Percentiles rank a stretch among this genome's conserved stretches.
Evolutionary conservation across 2,329 filamentous ascomycete species (phyloP).

Genomic region (Neoscytalidium dimidiatum): DNA sequence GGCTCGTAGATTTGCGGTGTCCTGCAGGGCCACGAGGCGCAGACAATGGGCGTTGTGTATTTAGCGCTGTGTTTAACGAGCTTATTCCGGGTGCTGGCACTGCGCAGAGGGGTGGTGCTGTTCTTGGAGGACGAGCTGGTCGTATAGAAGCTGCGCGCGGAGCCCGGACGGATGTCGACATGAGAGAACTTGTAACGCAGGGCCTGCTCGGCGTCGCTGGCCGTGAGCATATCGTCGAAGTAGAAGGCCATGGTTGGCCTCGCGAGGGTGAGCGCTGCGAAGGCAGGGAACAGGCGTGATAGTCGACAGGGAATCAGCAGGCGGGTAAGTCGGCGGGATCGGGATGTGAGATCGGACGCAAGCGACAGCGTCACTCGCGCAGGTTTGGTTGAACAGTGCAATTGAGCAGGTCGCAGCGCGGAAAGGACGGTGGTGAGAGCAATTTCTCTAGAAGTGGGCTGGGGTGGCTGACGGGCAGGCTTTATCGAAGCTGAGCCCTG

Average conservation of each 20-base stretch:
- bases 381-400: not conserved
- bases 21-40: constrained; percentile 13
- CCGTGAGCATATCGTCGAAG: constrained; percentile 16
- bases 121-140: not conserved
- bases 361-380: too few relatives aligned
- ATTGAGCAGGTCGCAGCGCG: not conserved
- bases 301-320: too few relatives aligned
- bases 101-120: not conserved
- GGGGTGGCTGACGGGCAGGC: not conserved
- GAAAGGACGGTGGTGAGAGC: not conserved
- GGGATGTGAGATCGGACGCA: too few relatives aligned
- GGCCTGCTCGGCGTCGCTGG: constrained; percentile 13
- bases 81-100: not conserved
- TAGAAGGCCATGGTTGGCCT: constrained; percentile 9
- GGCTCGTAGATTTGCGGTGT: not conserved
- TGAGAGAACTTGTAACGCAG: constrained; percentile 7
- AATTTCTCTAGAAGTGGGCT: not conserved
- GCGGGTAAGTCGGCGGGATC: too few relatives aligned
- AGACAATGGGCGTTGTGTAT: constrained; percentile 6
- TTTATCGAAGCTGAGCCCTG: not conserved
- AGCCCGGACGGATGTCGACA: not conserved
- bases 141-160: not conserved
- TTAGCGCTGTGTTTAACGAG: constrained; percentile 12
- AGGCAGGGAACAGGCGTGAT: not conserved
- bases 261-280: not conserved